phyloP scores from a whole-genome alignment of 2,329 filamentous ascomycete species.

The Diplodia scrobiculata region DNA sequence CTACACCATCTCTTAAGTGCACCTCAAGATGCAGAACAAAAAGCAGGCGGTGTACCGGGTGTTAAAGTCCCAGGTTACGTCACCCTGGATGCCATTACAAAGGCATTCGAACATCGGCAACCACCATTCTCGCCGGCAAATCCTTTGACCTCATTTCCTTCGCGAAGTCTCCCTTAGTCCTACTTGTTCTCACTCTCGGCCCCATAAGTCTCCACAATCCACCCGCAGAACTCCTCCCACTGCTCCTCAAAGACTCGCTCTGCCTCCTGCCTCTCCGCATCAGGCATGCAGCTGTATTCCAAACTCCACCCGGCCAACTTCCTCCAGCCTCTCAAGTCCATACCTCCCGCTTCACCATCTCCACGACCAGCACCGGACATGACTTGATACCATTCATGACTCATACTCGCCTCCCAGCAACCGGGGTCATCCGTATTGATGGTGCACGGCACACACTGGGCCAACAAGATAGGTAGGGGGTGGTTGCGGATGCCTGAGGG shows the following conservation, averaged over 20 bases:
- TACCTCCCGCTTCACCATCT: constrained; percentile 53
- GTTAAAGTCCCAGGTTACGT: not conserved
- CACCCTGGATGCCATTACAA: not conserved
- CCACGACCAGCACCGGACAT: constrained; percentile 44
- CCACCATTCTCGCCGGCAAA: not conserved
- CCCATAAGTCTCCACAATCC: constrained; percentile 51
- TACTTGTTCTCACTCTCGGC: not conserved
- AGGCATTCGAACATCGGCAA: not conserved
- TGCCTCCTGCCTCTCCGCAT: constrained; percentile 46
- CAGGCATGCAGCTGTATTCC: constrained; percentile 48
- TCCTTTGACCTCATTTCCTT: not conserved
- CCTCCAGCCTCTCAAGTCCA: constrained; percentile 71
- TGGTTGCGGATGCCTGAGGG: constrained; percentile 63
- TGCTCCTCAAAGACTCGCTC: constrained; percentile 53
- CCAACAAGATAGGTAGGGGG: constrained; percentile 67
- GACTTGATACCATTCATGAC: constrained; percentile 73
- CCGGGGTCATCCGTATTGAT: constrained; percentile 72
- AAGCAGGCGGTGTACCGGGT: not conserved
- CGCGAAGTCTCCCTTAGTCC: not conserved
- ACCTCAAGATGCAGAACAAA: not conserved
- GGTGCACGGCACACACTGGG: constrained; percentile 71
- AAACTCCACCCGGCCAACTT: constrained; percentile 57
- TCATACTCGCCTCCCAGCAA: constrained; percentile 47
- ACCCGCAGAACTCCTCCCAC: constrained; percentile 63
- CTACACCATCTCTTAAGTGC: not conserved